phyloP scores from a whole-genome alignment of 805 yeast species.

The Ogataea paradorogensis region DNA sequence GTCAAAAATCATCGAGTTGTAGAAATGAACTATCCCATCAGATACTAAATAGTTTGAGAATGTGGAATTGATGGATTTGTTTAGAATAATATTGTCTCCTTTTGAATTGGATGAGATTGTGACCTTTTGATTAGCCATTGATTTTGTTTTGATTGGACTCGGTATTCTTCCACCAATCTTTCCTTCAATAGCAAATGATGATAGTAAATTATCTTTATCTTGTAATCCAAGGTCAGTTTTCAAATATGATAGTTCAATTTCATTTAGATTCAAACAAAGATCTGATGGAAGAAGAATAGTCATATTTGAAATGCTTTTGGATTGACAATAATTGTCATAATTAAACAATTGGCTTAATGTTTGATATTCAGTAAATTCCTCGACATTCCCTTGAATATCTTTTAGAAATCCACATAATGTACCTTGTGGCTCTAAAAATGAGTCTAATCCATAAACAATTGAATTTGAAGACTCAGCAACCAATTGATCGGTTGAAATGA shows the following conservation, averaged over 20 bases:
- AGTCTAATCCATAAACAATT: conserved; percentile 61
- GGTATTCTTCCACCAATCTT: conserved; percentile 43
- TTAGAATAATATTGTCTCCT: conserved; percentile 37
- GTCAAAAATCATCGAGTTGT: conserved; percentile 32
- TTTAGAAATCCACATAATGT: conserved; percentile 37
- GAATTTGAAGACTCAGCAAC: conserved; percentile 62
- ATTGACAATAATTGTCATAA: conserved; percentile 20
- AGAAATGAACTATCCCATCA: conserved; percentile 51
- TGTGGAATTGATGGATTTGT: conserved; percentile 34
- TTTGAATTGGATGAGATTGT: conserved; percentile 22
- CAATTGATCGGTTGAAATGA: conserved; percentile 56
- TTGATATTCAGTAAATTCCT: conserved; percentile 18
- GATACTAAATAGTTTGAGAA: conserved; percentile 41
- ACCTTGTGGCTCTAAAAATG: conserved; percentile 38
- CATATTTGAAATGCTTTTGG: conserved; percentile 27
- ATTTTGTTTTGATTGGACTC: conserved; percentile 13
- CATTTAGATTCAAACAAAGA: conserved; percentile 34
- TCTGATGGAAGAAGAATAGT: conserved; percentile 51
- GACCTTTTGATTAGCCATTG: conserved; percentile 28
- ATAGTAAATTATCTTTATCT: conserved; percentile 29
- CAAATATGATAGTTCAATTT: conserved; percentile 47
- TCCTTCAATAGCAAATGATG: conserved; percentile 39
- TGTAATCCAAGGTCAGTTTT: conserved; percentile 27
- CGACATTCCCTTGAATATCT: conserved; percentile 10
- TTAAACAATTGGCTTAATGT: conserved; percentile 20